A percentile compares a stretch with the other conserved stretches of the same genome.
Evolutionary conservation across 768 basidiomycete species (phyloP).

Genomic region (Gelatoporia subvermispora): DNA sequence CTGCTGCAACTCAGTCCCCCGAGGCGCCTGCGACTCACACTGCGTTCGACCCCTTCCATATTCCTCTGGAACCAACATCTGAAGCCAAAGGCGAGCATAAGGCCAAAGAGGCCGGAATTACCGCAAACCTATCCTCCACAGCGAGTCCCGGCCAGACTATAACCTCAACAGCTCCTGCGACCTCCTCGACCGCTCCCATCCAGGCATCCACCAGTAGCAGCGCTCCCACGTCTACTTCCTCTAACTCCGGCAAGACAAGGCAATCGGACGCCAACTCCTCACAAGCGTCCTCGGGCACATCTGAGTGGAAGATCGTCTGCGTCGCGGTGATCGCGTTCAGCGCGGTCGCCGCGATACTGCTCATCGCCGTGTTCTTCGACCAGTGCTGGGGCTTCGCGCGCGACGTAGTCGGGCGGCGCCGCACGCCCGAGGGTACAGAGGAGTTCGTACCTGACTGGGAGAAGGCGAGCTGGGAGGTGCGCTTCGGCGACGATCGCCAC

Average conservation of each 20-base stretch:
- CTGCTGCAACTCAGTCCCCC: too few relatives aligned
- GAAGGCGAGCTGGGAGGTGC: slow-evolving; percentile 53
- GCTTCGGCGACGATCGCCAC: slow-evolving; percentile 17
- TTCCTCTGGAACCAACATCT: too few relatives aligned
- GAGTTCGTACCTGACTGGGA: slow-evolving; percentile 62
- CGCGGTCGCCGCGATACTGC: slow-evolving; percentile 48
- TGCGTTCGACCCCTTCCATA: too few relatives aligned
- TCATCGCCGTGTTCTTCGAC: slow-evolving; percentile 66
- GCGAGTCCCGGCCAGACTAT: neutral
- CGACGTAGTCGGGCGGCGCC: slow-evolving; percentile 40
- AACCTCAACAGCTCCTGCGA: neutral
- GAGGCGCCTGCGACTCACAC: too few relatives aligned
- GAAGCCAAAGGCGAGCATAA: too few relatives aligned
- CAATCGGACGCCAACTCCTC: neutral
- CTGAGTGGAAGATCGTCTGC: slow-evolving; percentile 67
- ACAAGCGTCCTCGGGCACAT: slow-evolving; percentile 28
- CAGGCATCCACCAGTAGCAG: too few relatives aligned
- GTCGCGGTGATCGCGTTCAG: slow-evolving; percentile 61
- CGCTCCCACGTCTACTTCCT: neutral
- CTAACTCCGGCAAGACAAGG: neutral
- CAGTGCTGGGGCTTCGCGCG: slow-evolving; percentile 60
- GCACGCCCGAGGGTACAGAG: slow-evolving; percentile 35
- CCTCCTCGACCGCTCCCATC: neutral
- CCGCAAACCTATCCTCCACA: neutral
- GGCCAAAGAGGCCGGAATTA: too few relatives aligned